Evolutionary conservation across 345 rosid species (phyloP), one percentile per base, ranked within the genome.

Genomic region (Populus davidiana): DNA sequence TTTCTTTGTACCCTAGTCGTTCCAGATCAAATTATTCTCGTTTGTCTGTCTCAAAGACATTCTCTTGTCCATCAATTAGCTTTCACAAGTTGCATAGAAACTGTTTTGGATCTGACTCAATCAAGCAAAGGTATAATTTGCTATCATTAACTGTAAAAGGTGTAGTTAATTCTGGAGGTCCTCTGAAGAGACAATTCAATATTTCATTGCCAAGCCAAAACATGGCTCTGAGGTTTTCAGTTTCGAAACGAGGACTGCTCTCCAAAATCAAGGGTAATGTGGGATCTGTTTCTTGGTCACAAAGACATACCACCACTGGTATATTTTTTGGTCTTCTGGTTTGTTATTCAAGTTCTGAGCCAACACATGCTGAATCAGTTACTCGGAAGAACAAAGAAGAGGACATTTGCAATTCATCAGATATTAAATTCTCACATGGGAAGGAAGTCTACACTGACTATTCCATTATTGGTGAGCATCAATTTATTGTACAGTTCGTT

Each of bases 361-460:
- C 92, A 75, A 84, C 80, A 33, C 81, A 82, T 69, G 91, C 99
- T 69, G 93, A 93, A 81, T 86, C 92, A 62, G 77, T 85, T 17
- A 72, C 49, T 38, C 84, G 68, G 71, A 85, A 86, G 80, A 84
- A 77, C 64, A 73, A 74, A 69, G 64, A 78, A 64, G 85, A 86
- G 67, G 83, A 80, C 62, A 82, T 81, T 16, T 31, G 70, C 52
- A 83, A 81, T 56, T 69, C 56, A 16, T 73, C 88, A 35, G 23
- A 80, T 83, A 83, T 62, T 71, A 83, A 85, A 80, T 63, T 77
- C 49, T 83, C 85, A 20, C 89, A 89, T 76, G 98, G 98, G 71
- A 96, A 92, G 86, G 87, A 87, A 81, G 94, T 91, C 16, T 93
- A 82, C 73, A 90, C 93, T 27, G 91, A 93, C 78, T 96, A 92